Evolutionary conservation across 2,329 filamentous ascomycete genomes (phyloP).

Genomic region (Rhinocladiella similis): DNA sequence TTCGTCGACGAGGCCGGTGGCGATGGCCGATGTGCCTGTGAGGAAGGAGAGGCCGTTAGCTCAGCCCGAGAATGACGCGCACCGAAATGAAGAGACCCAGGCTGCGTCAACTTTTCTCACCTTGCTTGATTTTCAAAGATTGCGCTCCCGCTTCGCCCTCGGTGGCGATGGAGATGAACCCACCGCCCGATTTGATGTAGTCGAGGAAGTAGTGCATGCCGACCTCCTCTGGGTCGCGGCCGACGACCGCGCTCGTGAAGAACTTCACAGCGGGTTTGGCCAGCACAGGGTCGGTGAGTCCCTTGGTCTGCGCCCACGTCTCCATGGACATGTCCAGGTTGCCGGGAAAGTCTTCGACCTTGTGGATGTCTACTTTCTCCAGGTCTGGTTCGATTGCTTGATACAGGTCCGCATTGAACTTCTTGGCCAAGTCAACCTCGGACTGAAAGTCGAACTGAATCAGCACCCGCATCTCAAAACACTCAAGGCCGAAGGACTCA

Average conservation of each 20-base stretch:
- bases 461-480: neutral
- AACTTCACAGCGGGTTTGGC: too few species aligned
- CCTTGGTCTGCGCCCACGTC: constrained; percentile 27
- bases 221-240: constrained; percentile 50
- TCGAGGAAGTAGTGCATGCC: constrained; percentile 56
- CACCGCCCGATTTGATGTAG: constrained; percentile 54
- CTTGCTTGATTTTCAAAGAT: neutral
- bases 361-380: constrained; percentile 9
- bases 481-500: neutral
- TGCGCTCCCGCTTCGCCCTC: constrained; percentile 38
- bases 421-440: neutral
- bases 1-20: constrained; percentile 13
- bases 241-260: too few species aligned
- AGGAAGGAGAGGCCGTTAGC: too few species aligned
- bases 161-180: constrained; percentile 52
- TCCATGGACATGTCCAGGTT: constrained; percentile 14
- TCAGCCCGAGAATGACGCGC: too few species aligned
- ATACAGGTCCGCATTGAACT: constrained; percentile 8
- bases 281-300: too few species aligned
- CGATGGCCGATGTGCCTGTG: constrained; percentile 20
- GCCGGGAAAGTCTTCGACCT: constrained; percentile 4
- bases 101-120: too few species aligned
- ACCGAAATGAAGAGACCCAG: too few species aligned
- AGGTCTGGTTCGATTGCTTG: constrained; percentile 3
- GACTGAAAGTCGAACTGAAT: constrained; percentile 1